Conservation (phyloP, 495 filamentous ascomycete species). For the Parathielavia appendiculata region DNA sequence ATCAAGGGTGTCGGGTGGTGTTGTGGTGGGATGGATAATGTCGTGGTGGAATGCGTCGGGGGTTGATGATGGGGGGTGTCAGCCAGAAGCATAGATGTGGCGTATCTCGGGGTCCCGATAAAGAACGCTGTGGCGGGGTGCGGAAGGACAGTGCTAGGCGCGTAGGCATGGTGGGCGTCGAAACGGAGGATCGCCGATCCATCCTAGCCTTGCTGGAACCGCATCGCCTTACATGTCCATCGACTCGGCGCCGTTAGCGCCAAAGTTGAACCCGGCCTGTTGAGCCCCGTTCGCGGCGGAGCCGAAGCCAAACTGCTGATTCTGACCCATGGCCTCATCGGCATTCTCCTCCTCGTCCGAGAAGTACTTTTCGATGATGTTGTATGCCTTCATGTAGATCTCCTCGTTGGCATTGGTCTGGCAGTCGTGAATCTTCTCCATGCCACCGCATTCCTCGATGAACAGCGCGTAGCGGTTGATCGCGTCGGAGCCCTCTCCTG, state of each 20-base stretch:
- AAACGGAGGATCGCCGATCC: neutral
- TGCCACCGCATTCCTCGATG: constrained; percentile 97
- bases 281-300: constrained; percentile 56
- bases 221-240: constrained; percentile 90
- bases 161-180: neutral
- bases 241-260: constrained; percentile 78
- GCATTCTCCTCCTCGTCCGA: constrained; percentile 92
- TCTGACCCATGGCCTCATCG: constrained; percentile 54
- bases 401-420: constrained; percentile 99
- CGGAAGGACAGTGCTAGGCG: constrained; percentile 1
- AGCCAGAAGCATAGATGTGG: constrained; percentile 26
- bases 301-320: constrained; percentile 76
- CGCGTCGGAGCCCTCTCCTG: constrained; percentile 63
- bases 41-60: constrained; percentile 17
- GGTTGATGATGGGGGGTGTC: constrained; percentile 11
- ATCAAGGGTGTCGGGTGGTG: constrained; percentile 32
- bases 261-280: constrained; percentile 82
- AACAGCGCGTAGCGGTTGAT: constrained; percentile 97
- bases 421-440: constrained; percentile 99
- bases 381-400: constrained; percentile 99
- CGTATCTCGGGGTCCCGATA: constrained; percentile 13
- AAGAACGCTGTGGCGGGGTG: constrained; percentile 5
- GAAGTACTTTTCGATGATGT: constrained; percentile 99
- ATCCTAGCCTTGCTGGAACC: neutral
- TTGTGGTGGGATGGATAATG: constrained; percentile 17